These are phyloP conservation scores for Arctium lappa DNA, from an alignment of 129 eudicot genomes.

Conservation along the genomic window DNA sequence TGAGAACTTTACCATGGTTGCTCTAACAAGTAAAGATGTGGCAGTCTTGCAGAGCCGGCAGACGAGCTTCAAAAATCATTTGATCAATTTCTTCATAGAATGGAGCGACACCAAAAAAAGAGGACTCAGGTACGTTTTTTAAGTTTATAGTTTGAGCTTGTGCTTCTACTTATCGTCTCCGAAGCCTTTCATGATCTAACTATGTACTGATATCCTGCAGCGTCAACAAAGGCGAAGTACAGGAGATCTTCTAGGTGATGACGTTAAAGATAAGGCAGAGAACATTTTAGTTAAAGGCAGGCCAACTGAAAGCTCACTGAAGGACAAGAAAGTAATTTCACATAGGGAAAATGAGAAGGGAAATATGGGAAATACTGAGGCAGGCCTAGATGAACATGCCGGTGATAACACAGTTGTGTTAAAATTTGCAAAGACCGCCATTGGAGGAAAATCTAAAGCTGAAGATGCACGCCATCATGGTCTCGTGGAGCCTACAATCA, in stretches of 20 bases:
- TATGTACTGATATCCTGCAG: constrained; percentile 33
- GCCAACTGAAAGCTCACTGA: constrained; percentile 11
- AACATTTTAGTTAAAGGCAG: constrained; percentile 8
- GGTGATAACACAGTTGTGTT: constrained; percentile 75
- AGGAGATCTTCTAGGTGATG: constrained; percentile 9
- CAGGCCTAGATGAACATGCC: constrained; percentile 26
- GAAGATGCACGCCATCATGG: constrained; percentile 98
- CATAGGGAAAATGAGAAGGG: constrained; percentile 20
- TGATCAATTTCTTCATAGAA: constrained; percentile 74
- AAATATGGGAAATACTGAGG: constrained; percentile 11
- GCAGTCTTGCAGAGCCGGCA: constrained; percentile 94
- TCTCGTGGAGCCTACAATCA: constrained; percentile 91
- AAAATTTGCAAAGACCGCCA: constrained; percentile 73
- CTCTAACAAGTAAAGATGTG: constrained; percentile 16
- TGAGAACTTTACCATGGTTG: neutral
- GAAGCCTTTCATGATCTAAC: constrained; percentile 17
- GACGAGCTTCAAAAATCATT: constrained; percentile 82
- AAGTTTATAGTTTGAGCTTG: neutral
- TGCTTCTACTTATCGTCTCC: neutral
- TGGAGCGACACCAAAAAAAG: constrained; percentile 56
- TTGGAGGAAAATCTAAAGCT: constrained; percentile 67
- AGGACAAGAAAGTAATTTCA: constrained; percentile 20
- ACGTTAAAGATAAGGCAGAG: constrained; percentile 19
- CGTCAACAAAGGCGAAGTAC: constrained; percentile 38
- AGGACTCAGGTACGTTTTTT: constrained; percentile 42